phyloP scores from a whole-genome alignment of 2,329 filamentous ascomycete genomes.

The Botrytis byssoidea region DNA sequence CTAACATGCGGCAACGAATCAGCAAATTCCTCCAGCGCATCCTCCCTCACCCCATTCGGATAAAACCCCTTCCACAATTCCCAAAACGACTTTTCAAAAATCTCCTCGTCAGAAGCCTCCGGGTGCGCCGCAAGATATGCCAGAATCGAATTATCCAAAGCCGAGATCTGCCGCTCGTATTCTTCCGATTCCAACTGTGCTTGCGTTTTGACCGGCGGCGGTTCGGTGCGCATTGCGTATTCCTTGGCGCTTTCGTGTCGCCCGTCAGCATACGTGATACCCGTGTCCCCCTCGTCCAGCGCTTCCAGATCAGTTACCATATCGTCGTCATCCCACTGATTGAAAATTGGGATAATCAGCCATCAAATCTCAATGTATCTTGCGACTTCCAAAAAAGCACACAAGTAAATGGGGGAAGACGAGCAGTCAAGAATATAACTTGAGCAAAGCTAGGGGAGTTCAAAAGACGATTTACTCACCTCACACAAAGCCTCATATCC shows the following conservation, averaged over 20 bases:
- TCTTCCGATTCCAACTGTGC: not conserved
- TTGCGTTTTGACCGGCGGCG: not conserved
- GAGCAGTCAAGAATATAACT: not conserved
- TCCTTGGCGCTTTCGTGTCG: not conserved
- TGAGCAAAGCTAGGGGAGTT: not conserved
- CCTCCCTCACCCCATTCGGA: not conserved
- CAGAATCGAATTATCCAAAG: not conserved
- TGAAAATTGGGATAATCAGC: not conserved
- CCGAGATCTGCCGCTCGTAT: fast-evolving
- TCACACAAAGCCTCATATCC: not conserved
- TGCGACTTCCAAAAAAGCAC: not conserved
- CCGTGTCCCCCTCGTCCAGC: not conserved
- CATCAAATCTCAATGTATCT: not conserved
- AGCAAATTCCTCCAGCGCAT: not conserved
- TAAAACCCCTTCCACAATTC: not conserved
- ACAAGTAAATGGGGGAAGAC: too few species aligned
- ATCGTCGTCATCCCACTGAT: not conserved
- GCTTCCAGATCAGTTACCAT: not conserved
- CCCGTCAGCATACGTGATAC: not conserved
- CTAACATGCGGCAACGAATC: not conserved
- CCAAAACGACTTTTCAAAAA: not conserved
- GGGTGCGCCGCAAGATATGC: not conserved
- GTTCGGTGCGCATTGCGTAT: not conserved
- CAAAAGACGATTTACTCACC: not conserved
- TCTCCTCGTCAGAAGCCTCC: not conserved